Evolutionary conservation across 257 asterid genomes (phyloP).

Genomic region (Nicotiana knightiana): DNA sequence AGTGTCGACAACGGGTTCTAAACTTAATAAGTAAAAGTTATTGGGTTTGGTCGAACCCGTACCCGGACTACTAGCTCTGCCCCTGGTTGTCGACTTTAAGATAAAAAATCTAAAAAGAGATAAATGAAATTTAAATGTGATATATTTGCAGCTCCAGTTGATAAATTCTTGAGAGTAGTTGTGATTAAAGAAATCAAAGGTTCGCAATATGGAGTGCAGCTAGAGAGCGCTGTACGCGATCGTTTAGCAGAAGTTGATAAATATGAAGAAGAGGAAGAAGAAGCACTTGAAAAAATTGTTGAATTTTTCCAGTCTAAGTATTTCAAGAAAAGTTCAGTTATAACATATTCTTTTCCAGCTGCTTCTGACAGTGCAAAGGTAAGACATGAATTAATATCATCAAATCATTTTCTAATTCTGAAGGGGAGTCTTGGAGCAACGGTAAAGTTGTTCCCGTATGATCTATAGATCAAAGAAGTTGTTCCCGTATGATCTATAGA

Average conservation of each 20-base stretch:
- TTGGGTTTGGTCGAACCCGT: too few species aligned
- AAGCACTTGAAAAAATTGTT: conserved; percentile 47
- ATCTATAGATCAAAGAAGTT: too few species aligned
- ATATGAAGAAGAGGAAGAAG: conserved; percentile 86
- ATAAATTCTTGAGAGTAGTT: conserved; percentile 59
- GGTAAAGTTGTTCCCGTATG: too few species aligned
- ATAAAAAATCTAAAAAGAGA: neutral
- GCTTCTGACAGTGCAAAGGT: conserved; percentile 45
- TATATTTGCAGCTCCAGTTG: conserved; percentile 60
- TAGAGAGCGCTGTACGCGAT: conserved; percentile 73
- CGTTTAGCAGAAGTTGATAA: conserved; percentile 68
- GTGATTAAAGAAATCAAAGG: conserved; percentile 98
- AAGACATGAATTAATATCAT: neutral
- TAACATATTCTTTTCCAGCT: conserved; percentile 59
- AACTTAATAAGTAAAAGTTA: too few species aligned
- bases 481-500: too few species aligned
- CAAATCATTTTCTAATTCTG: too few species aligned
- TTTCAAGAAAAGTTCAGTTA: conserved; percentile 45
- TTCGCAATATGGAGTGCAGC: conserved; percentile 77
- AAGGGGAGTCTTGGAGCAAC: too few species aligned
- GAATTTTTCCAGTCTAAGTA: conserved; percentile 70
- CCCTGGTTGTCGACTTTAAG: too few species aligned
- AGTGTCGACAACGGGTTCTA: too few species aligned
- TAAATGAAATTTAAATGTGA: neutral
- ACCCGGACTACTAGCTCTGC: too few species aligned